Evolutionary conservation across 306 rosid species (phyloP), one percentile per base, ranked within the genome.

Genomic region (Lathyrus aphaca): DNA sequence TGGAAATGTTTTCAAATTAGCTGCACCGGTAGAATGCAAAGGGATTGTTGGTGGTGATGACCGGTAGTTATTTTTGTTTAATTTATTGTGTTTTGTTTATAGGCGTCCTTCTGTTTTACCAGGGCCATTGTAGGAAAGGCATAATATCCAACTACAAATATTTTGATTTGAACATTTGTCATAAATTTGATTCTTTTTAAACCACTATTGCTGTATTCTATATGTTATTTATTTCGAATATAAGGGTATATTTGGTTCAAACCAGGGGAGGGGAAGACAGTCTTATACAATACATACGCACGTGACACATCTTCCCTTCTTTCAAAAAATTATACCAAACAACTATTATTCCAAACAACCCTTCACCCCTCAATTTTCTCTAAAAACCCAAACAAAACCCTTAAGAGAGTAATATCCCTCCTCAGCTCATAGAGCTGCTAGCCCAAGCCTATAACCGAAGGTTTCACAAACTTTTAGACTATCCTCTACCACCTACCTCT

Each of bases 11-110:
- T 86, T 87, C 83, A 91, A 89, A 63, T 87, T 95, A 80, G 97
- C 97, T 82, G 99, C 99, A 30, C 99, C 99, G 0, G 99, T 95
- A 73, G 99, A 95, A 80, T 91, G 97, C 89, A 95, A 95, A 85
- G 99, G 99, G 53, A 95, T 95, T 71, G 92, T 95, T 68, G 99
- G 99, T 73, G 92, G 99, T 64, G 99, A 95, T 81, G 99, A 89
- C 88, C 76, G 99, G 99, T 95, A 84, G 50, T 72, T 64, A 55
- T 38, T 61, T 38, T 71, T 49, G 54, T 55, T 48, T 48, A 64
- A 30, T 51, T 30, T 72, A 13, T 15, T 6, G 32, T 43, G 11
- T 15, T 35, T 25, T 32, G 63, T 56, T 68, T 50, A 58, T 61
- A 72, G 27, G 19, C 32, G 30, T 65, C 72, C 46, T 30, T 59